phyloP scores from a whole-genome alignment of 257 asterid genomes.

The Solanum chiquidenum region DNA sequence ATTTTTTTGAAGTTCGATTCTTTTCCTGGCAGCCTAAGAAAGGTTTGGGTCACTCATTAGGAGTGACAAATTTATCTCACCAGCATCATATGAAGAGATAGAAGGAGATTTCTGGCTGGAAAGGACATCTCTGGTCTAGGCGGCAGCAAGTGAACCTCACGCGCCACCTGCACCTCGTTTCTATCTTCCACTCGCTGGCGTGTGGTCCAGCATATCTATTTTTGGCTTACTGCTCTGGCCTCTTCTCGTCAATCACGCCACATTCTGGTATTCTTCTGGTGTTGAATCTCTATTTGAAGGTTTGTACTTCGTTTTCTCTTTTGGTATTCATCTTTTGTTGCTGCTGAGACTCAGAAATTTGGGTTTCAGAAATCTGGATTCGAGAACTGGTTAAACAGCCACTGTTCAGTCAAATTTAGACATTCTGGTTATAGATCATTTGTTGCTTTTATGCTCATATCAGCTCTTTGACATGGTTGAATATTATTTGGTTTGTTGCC shows the following conservation, averaged over 20 bases:
- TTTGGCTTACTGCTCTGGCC: background rate
- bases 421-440: background rate
- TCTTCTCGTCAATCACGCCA: background rate
- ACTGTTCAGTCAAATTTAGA: background rate
- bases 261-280: background rate
- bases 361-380: background rate
- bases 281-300: background rate
- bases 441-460: background rate
- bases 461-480: background rate
- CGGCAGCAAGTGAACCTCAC: no score
- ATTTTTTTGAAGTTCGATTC: background rate
- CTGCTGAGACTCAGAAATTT: background rate
- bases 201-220: background rate
- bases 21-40: background rate
- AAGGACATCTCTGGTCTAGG: no score
- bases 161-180: no score
- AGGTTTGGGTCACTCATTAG: background rate
- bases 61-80: background rate
- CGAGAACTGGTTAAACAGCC: background rate
- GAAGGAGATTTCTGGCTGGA: background rate
- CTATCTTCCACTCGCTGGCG: background rate
- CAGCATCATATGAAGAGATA: background rate
- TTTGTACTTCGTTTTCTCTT: background rate
- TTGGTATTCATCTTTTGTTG: background rate
- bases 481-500: background rate